Percentiles rank a stretch among this genome's conserved stretches.
Evolutionary conservation across 2,329 filamentous ascomycete genomes (phyloP).

Genomic region (Sporothrix phasma): DNA sequence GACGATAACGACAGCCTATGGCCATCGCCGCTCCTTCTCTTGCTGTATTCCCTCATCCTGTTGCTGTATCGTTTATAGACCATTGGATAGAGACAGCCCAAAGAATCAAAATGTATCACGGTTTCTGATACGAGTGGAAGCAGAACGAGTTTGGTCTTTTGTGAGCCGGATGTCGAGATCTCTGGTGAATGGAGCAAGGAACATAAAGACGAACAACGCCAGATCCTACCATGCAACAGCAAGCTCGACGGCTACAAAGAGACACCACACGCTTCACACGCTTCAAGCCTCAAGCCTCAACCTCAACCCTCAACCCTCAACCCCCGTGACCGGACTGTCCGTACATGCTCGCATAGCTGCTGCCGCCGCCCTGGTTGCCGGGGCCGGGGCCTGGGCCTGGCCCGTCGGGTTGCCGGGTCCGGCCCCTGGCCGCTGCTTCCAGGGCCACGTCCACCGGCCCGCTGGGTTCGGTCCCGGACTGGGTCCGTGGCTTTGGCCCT

Average conservation of each 20-base stretch:
- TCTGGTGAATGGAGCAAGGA: background rate
- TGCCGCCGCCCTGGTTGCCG: background rate
- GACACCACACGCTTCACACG: too few species aligned
- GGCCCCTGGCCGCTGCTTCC: background rate
- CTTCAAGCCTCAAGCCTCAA: too few species aligned
- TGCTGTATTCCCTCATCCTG: too few species aligned
- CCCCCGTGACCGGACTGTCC: conserved; percentile 19
- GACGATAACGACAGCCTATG: conserved; percentile 1
- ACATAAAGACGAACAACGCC: background rate
- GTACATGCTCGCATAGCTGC: conserved; percentile 15
- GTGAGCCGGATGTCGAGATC: background rate
- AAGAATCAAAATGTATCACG: background rate
- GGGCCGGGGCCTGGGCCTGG: background rate
- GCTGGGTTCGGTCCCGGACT: too few species aligned
- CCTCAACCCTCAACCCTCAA: too few species aligned
- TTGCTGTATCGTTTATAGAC: background rate
- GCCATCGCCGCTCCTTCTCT: conserved; percentile 15
- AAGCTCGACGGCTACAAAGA: too few species aligned
- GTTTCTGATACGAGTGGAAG: background rate
- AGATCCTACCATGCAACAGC: too few species aligned
- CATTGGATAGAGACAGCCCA: background rate
- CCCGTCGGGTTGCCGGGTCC: background rate
- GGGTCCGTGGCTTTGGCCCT: too few species aligned
- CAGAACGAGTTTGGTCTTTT: background rate
- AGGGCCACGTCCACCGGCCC: background rate